Conservation (phyloP, 1,139 yeast species). For the Magnusiomyces fungicola region DNA sequence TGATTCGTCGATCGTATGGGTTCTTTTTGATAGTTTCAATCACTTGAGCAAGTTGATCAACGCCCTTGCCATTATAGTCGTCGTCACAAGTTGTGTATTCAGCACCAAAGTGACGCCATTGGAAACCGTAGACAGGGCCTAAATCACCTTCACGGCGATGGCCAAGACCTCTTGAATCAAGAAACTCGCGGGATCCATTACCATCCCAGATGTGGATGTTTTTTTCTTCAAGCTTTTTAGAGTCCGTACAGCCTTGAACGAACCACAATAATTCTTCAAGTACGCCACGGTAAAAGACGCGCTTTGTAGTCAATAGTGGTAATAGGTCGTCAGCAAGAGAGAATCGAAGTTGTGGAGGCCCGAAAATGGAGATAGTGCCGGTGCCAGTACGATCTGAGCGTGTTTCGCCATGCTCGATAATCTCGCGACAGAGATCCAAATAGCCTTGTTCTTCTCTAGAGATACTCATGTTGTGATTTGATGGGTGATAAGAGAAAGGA, state of each 20-base stretch:
- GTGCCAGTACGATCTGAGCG: constrained; percentile 97
- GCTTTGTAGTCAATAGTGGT: constrained; percentile 88
- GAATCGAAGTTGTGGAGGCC: constrained; percentile 92
- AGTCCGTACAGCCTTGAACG: constrained; percentile 83
- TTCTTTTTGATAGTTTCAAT: constrained; percentile 73
- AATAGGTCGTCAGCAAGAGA: constrained; percentile 61
- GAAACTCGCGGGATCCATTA: constrained; percentile 88
- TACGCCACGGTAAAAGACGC: constrained; percentile 83
- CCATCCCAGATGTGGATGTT: constrained; percentile 99
- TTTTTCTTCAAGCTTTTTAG: constrained; percentile 63
- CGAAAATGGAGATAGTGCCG: constrained; percentile 84
- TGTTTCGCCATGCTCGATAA: constrained; percentile 76
- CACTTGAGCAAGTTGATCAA: constrained; percentile 78
- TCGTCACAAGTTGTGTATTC: constrained; percentile 77
- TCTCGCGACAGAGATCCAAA: constrained; percentile 68
- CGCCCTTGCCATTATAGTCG: constrained; percentile 81
- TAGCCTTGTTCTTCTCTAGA: constrained; percentile 69
- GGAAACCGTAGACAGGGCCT: constrained; percentile 98
- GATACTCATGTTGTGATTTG: constrained; percentile 25
- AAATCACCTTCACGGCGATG: constrained; percentile 87
- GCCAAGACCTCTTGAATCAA: constrained; percentile 73
- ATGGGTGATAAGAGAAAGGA: neutral
- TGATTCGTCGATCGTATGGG: constrained; percentile 91
- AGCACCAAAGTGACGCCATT: constrained; percentile 99
- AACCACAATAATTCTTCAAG: constrained; percentile 91